These are phyloP conservation scores for Collybia nuda DNA, from an alignment of 768 basidiomycete genomes.

Conservation along the genomic window DNA sequence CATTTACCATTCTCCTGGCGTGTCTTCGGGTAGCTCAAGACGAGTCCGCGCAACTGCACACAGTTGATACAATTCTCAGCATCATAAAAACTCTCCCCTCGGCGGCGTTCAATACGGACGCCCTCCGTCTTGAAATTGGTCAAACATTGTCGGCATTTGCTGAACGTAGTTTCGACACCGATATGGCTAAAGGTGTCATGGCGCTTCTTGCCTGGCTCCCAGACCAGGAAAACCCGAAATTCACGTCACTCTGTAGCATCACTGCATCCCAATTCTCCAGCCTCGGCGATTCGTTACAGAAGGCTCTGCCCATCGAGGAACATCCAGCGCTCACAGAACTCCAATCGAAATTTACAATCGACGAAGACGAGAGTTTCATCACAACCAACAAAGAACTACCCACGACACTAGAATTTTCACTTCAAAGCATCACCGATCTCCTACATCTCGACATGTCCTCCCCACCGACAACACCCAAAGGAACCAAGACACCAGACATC, in stretches of 20 bases:
- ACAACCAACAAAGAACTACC: conserved; percentile 32
- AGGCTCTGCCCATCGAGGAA: conserved; percentile 22
- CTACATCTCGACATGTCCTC: conserved; percentile 30
- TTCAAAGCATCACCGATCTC: conserved; percentile 47
- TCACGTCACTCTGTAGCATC: conserved; percentile 49
- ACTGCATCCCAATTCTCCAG: conserved; percentile 43
- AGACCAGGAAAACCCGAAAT: conserved; percentile 39
- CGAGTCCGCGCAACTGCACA: conserved; percentile 22
- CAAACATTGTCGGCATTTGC: conserved; percentile 28
- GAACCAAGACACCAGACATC: conserved; percentile 43
- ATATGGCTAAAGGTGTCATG: conserved; percentile 37
- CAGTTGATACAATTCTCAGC: not conserved
- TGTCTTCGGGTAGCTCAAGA: conserved; percentile 28
- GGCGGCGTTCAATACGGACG: conserved; percentile 22
- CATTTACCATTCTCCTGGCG: conserved; percentile 29
- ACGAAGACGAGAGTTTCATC: conserved; percentile 37
- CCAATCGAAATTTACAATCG: conserved; percentile 31
- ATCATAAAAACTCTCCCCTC: conserved; percentile 6
- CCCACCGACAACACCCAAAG: conserved; percentile 50
- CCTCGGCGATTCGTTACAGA: conserved; percentile 39
- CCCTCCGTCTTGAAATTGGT: conserved; percentile 33
- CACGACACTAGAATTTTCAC: conserved; percentile 40
- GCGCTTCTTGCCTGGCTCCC: conserved; percentile 58
- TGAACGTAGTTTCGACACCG: conserved; percentile 28
- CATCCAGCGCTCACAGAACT: conserved; percentile 19